A percentile compares a stretch with the other conserved stretches of the same genome.
These are phyloP conservation scores for Yarrowia keelungensis DNA, from an alignment of 805 yeast genomes.

Conservation along the genomic window DNA sequence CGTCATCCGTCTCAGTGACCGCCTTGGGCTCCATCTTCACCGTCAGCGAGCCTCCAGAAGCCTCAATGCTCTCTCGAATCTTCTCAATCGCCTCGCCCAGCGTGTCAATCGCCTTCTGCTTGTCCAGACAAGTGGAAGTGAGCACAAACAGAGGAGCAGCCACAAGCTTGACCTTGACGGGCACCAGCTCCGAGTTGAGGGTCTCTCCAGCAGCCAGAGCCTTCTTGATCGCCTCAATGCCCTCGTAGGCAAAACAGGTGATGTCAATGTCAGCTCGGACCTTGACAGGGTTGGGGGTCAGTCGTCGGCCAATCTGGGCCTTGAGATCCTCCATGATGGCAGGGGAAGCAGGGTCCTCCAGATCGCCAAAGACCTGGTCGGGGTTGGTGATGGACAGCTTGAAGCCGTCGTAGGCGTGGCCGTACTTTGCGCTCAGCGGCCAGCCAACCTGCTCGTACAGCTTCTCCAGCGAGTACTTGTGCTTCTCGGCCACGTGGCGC, in stretches of 20 bases:
- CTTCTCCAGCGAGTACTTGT: slow-evolving; percentile 82
- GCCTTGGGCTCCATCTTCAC: slow-evolving; percentile 99
- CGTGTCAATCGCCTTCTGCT: slow-evolving; percentile 81
- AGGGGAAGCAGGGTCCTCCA: slow-evolving; percentile 68
- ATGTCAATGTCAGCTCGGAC: slow-evolving; percentile 99
- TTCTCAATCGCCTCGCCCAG: slow-evolving; percentile 80
- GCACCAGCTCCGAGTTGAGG: slow-evolving; percentile 80
- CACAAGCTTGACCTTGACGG: slow-evolving; percentile 90
- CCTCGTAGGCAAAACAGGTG: slow-evolving; percentile 95
- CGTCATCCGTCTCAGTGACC: slow-evolving; percentile 97
- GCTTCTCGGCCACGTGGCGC: slow-evolving; percentile 98
- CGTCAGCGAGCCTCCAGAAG: slow-evolving; percentile 83
- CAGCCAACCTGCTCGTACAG: slow-evolving; percentile 91
- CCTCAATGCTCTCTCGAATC: slow-evolving; percentile 71
- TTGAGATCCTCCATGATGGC: slow-evolving; percentile 85
- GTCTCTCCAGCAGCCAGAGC: slow-evolving; percentile 89
- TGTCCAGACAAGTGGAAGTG: slow-evolving; percentile 91
- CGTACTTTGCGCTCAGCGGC: slow-evolving; percentile 95
- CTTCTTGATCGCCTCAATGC: slow-evolving; percentile 93
- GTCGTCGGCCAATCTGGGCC: slow-evolving; percentile 85
- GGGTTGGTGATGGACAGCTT: slow-evolving; percentile 94
- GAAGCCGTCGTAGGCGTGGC: slow-evolving; percentile 98
- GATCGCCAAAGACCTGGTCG: slow-evolving; percentile 78
- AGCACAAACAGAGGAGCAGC: slow-evolving; percentile 97
- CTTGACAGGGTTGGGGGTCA: slow-evolving; percentile 97